Base-by-base conservation (phyloP, 1,139 yeast species). In the Pichia sp. region DNA sequence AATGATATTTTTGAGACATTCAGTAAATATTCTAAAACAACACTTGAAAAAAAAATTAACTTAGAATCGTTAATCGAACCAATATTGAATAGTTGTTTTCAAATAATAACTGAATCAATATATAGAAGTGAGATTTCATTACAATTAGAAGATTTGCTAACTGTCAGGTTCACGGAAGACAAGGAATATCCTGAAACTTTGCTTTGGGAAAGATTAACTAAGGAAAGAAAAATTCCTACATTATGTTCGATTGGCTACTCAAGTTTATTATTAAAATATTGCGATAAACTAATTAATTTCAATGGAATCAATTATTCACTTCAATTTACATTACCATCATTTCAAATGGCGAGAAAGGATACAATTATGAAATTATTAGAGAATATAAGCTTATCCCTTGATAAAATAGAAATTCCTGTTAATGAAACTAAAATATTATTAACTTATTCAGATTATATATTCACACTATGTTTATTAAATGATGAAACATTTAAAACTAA, bases 361-460 rank as follows among this genome's bases (percentile, higher is more conserved):
- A 45, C 55, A 33, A 33, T 58, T n/a, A 43, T 49, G n/a, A 43
- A 39, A 10, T 32, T 60, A 10, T 35, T 53, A 28, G 32, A 39
- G 7, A 30, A 40, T 24, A 24, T 47, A 5, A 24, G 23, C 23
- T 11, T 12, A 24, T 26, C 16, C 9, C 36, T 40, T 20, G n/a
- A 41, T 12, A 43, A 35, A 16, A 2, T 40, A 6, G 42, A 22
- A 2, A n/a, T 30, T 12, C 6, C 27, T 16, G 30, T 20, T 6
- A 20, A 16, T 16, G 38, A n/a, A 3, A 27, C 37, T n/a, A 37
- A 27, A 10, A 37, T 52, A 6, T 26, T 56, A 6, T 35, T 57
- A 3, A 51, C 58, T 3, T 59, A 51, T 29, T 46, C 62, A 1
- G 62, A 60, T 40, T 37, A 53, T 11, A 40, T 53, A 3, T 55